Conservation (phyloP, 148 eudicot genomes). For the Rhododendron kiyosumense region DNA sequence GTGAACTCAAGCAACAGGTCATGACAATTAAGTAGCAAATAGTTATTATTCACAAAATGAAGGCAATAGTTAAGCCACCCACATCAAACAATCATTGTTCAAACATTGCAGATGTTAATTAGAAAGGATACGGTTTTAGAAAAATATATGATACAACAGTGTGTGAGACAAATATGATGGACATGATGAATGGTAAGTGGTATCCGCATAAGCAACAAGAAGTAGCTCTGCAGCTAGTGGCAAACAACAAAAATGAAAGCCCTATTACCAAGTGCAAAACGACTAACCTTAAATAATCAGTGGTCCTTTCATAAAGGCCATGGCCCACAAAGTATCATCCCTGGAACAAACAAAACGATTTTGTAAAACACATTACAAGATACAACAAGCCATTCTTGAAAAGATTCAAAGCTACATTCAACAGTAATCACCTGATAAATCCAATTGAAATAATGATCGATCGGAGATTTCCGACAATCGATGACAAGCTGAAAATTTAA, state of each 20-base stretch:
- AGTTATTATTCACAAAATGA: not conserved
- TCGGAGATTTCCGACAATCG: conserved; percentile 69
- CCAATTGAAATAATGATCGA: conserved; percentile 53
- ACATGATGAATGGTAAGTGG: not conserved
- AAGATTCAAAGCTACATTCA: conserved; percentile 8
- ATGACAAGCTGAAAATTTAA: conserved; percentile 83
- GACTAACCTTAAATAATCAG: conserved; percentile 79
- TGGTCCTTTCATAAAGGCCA: conserved; percentile 82
- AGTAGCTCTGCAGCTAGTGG: not conserved
- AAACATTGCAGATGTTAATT: not conserved
- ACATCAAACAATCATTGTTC: not conserved
- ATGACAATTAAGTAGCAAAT: not conserved
- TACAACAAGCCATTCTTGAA: not conserved
- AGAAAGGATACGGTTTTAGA: not conserved
- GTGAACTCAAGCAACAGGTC: not conserved
- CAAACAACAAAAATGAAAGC: not conserved
- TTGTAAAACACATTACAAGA: not conserved
- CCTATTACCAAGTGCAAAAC: not conserved
- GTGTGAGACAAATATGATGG: not conserved
- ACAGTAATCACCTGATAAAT: conserved; percentile 54
- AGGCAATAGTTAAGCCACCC: not conserved
- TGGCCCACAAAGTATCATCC: conserved; percentile 98
- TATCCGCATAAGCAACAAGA: not conserved
- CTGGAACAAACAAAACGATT: conserved; percentile 36
- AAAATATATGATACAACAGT: not conserved